A percentile compares a stretch with the other conserved stretches of the same genome.
These are phyloP conservation scores for Botrytis aclada DNA, from an alignment of 2,329 filamentous ascomycete genomes.

Conservation along the genomic window DNA sequence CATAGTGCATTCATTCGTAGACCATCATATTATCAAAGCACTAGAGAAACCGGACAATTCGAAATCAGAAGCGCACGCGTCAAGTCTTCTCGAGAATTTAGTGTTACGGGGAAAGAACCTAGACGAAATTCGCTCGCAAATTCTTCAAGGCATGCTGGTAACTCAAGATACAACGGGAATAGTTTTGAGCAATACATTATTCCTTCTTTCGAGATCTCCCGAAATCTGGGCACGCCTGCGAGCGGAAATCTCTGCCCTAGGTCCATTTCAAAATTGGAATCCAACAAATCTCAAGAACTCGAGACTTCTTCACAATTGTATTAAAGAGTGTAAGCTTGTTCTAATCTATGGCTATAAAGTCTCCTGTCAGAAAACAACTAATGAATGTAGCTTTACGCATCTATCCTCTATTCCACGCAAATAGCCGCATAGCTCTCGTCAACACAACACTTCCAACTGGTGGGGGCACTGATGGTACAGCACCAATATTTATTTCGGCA, in stretches of 20 bases:
- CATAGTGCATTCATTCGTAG: slow-evolving; percentile 10
- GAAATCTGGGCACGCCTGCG: not conserved
- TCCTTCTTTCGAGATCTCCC: not conserved
- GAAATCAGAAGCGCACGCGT: not conserved
- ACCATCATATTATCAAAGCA: not conserved
- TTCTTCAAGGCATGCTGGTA: slow-evolving; percentile 10
- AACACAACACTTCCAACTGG: slow-evolving; percentile 24
- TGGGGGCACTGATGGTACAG: slow-evolving; percentile 21
- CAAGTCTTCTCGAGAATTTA: not conserved
- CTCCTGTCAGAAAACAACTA: not conserved
- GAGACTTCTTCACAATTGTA: not conserved
- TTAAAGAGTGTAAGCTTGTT: slow-evolving; percentile 6
- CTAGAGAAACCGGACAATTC: not conserved
- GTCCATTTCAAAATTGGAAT: not conserved
- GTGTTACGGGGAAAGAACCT: no score
- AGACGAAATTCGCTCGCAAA: slow-evolving; percentile 6
- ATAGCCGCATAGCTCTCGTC: slow-evolving; percentile 18
- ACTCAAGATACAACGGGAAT: slow-evolving; percentile 14
- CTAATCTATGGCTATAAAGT: fast-evolving
- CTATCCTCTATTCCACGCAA: slow-evolving; percentile 28
- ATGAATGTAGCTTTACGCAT: slow-evolving; percentile 23
- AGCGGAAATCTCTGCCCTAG: not conserved
- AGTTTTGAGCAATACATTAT: slow-evolving; percentile 11
- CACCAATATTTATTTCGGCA: slow-evolving; percentile 23
- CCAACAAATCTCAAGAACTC: not conserved